Conservation (phyloP, 345 rosid species). For the Melastoma malabathricum region DNA sequence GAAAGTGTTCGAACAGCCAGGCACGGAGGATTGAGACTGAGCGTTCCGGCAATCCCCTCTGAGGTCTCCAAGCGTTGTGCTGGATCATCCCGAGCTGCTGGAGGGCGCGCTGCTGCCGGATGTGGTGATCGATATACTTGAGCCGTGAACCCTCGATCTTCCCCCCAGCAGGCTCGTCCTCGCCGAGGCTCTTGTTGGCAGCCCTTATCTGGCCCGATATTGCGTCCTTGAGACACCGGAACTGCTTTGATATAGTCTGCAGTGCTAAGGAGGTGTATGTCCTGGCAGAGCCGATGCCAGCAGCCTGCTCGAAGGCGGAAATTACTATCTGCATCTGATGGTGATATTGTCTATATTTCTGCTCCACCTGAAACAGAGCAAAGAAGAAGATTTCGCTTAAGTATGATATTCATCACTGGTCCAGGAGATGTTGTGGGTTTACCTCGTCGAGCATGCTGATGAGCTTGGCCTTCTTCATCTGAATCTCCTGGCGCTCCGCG, state of each 20-base stretch:
- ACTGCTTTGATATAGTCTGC: slow-evolving; percentile 61
- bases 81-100: slow-evolving; percentile 48
- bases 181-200: slow-evolving; percentile 42
- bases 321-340: slow-evolving; percentile 50
- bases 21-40: slow-evolving; percentile 63
- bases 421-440: not conserved
- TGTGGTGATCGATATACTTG: slow-evolving; percentile 35
- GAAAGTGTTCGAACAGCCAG: slow-evolving; percentile 87
- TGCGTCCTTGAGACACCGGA: slow-evolving; percentile 52
- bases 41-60: slow-evolving; percentile 72
- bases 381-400: too few relatives aligned
- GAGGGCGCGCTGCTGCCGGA: slow-evolving; percentile 37
- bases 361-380: slow-evolving; percentile 34
- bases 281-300: slow-evolving; percentile 49
- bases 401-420: too few relatives aligned
- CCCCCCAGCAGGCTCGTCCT: slow-evolving; percentile 35
- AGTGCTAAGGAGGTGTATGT: slow-evolving; percentile 56
- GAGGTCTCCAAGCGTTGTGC: slow-evolving; percentile 64
- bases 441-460: slow-evolving; percentile 64
- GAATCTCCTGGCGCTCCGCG: slow-evolving; percentile 48
- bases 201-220: slow-evolving; percentile 45
- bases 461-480: slow-evolving; percentile 52
- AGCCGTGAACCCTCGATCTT: slow-evolving; percentile 34
- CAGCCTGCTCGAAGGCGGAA: slow-evolving; percentile 50
- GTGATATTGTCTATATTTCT: slow-evolving; percentile 58